Evolutionary conservation across 805 yeast genomes (phyloP).

Genomic region (Candida sphagnicola): DNA sequence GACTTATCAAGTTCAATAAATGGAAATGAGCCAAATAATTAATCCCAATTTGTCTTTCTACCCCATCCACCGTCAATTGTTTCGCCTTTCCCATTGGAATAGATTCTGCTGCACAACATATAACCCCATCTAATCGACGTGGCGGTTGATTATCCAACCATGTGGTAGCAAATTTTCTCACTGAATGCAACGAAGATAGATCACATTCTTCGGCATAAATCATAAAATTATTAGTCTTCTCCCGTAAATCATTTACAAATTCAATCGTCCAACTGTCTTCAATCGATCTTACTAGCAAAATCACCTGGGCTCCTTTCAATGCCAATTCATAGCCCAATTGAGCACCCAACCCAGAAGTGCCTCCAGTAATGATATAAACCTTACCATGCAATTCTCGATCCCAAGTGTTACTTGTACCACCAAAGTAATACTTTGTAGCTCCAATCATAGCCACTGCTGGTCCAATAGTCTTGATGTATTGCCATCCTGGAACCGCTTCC

Average conservation of each 20-base stretch:
- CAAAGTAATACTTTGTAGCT: constrained; percentile 65
- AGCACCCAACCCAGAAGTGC: constrained; percentile 88
- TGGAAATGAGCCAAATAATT: constrained; percentile 83
- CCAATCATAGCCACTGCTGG: constrained; percentile 50
- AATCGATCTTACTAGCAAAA: constrained; percentile 62
- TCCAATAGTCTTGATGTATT: constrained; percentile 48
- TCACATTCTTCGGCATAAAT: constrained; percentile 92
- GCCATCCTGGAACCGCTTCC: constrained; percentile 71
- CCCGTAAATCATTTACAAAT: constrained; percentile 73
- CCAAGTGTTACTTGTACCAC: constrained; percentile 85
- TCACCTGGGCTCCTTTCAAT: constrained; percentile 76
- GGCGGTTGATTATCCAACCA: constrained; percentile 94
- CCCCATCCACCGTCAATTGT: constrained; percentile 70
- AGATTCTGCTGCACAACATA: constrained; percentile 83
- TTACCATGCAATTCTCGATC: constrained; percentile 89
- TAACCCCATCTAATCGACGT: constrained; percentile 82
- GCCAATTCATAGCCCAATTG: constrained; percentile 74
- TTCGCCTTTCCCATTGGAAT: constrained; percentile 69
- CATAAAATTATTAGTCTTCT: constrained; percentile 61
- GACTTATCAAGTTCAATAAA: constrained; percentile 73
- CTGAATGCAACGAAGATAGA: constrained; percentile 63
- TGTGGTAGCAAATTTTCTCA: constrained; percentile 86
- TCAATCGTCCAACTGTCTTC: constrained; percentile 75
- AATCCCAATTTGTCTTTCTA: constrained; percentile 79
- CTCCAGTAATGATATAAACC: constrained; percentile 85